Base-by-base conservation (phyloP, 805 yeast species). In the Lipomyces starkeyi region DNA sequence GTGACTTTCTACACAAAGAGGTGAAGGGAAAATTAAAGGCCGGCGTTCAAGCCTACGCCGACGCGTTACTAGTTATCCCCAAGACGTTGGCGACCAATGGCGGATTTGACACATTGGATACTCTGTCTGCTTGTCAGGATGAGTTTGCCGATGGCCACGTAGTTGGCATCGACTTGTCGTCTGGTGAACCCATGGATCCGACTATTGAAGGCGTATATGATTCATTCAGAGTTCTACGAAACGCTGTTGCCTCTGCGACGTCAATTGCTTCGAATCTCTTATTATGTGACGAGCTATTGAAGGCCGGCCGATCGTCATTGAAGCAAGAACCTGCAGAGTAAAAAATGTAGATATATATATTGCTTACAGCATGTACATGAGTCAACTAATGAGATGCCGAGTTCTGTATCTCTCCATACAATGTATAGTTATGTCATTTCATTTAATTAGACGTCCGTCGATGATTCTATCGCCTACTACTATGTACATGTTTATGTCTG, bases 111-210 rank as follows among this genome's bases (percentile, higher is more conserved):
- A 88, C 94, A 0, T 85, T 95, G 74, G 98, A 95, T 77, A 89
- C 97, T 11, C 84, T 95, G 29, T 87, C 95, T 34, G 85, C 88
- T 65, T 92, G 97, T 74, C 97, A 92, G 80, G 99, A 95, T 80
- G 97, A 91, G 78, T 85, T 89, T 66, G 86, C 84, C 56, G 77
- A 77, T 49, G 95, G 89, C 62, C 87, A 90, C 75, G 86, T 87
- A 40, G 97, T 93, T 57, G 99, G 99, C 66, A 88, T 95, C 64
- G 97, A 95, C 78, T 84, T 95, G 73, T 87, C 86, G 69, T 85
- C 94, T 11, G 99, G 99, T 53, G 97, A 93, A 77, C 95, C 98
- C 61, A 88, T 94, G 86, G 98, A 94, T 77, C 98, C 99, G 60
- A 85, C 91, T 7, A 85, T 91, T 63, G 97, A 91, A 77, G 99